A percentile compares a stretch with the other conserved stretches of the same genome.
Conservation (phyloP, 129 eudicot genomes). For the Artemisia annua region DNA sequence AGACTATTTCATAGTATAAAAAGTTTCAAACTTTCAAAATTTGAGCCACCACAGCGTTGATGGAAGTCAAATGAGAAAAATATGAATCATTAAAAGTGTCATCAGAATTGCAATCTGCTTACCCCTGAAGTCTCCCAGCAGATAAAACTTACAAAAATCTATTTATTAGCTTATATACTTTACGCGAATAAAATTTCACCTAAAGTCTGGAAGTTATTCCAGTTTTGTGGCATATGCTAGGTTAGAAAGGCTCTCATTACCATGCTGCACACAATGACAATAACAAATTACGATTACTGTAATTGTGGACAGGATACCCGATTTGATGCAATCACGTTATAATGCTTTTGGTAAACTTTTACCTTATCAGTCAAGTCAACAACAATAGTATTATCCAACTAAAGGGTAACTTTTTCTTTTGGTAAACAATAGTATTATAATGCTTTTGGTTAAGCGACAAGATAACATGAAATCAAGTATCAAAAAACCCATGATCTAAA, state of each 20-base stretch:
- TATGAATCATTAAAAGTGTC: conserved; percentile 42
- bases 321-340: too few species aligned
- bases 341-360: too few species aligned
- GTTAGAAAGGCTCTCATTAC: conserved; percentile 74
- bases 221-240: conserved; percentile 80
- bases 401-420: too few species aligned
- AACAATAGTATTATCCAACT: conserved; percentile 42
- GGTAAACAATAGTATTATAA: too few species aligned
- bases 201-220: conserved; percentile 74
- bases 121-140: neutral
- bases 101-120: too few species aligned
- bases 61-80: conserved; percentile 89
- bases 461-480: too few species aligned
- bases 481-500: too few species aligned
- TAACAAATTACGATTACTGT: neutral
- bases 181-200: conserved; percentile 45
- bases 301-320: conserved; percentile 3
- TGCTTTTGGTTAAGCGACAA: too few species aligned
- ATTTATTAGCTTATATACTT: neutral
- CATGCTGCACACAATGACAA: conserved; percentile 59
- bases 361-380: conserved; percentile 91
- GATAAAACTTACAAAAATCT: neutral
- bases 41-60: conserved; percentile 66
- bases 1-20: conserved; percentile 33
- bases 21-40: conserved; percentile 69